These are phyloP conservation scores for Cystofilobasidium ferigula DNA, from an alignment of 768 basidiomycete species.

Conservation along the genomic window DNA sequence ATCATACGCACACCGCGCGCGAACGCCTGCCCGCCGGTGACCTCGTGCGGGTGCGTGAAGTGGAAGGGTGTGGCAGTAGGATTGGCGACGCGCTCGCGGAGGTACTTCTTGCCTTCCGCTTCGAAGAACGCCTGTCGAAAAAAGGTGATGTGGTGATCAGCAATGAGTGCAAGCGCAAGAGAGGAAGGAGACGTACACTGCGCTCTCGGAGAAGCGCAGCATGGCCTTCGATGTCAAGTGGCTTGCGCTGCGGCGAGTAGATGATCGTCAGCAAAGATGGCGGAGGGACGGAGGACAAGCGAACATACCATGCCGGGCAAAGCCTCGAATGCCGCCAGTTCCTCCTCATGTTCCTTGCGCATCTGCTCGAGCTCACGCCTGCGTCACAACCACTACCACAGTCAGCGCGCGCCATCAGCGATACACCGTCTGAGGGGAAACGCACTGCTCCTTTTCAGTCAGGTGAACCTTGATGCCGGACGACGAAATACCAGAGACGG, in stretches of 20 bases:
- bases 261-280: background rate
- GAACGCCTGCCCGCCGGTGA: too few relatives aligned
- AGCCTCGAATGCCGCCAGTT: background rate
- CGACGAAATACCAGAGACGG: background rate
- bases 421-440: background rate
- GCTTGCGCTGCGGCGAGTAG: background rate
- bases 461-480: background rate
- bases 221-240: background rate
- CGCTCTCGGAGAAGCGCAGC: background rate
- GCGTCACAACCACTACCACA: background rate
- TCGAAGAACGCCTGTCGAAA: too few relatives aligned
- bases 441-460: background rate
- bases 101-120: too few relatives aligned
- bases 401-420: background rate
- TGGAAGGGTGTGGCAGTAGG: too few relatives aligned
- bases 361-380: background rate
- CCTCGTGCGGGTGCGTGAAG: too few relatives aligned
- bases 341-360: background rate
- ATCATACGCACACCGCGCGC: too few relatives aligned
- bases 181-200: background rate
- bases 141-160: too few relatives aligned
- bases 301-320: background rate
- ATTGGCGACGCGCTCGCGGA: too few relatives aligned
- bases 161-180: too few relatives aligned
- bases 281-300: background rate